Conservation (phyloP, 257 asterid genomes). For the Eustoma russellianum region DNA sequence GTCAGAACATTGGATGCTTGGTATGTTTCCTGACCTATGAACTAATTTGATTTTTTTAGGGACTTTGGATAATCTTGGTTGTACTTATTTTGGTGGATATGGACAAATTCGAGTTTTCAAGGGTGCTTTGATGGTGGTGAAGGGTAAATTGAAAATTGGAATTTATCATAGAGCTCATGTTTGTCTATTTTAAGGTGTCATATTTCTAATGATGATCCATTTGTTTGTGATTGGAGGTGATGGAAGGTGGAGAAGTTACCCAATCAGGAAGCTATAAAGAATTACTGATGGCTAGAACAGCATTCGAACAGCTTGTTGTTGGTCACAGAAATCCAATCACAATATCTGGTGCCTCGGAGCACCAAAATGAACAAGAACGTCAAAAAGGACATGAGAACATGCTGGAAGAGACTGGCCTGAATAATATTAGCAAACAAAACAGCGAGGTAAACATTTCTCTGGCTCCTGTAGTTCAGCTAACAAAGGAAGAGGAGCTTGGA, state of each 20-base stretch:
- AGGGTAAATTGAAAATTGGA: too few relatives aligned
- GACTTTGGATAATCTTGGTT: too few relatives aligned
- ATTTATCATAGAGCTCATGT: background rate
- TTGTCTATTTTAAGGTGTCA: background rate
- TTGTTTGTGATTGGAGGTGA: conserved; percentile 32
- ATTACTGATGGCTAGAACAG: conserved; percentile 41
- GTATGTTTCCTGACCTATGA: too few relatives aligned
- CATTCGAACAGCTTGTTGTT: conserved; percentile 52
- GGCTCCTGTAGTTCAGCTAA: conserved; percentile 34
- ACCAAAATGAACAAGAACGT: conserved; percentile 13
- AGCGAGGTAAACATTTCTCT: conserved; percentile 27
- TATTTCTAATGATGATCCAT: background rate
- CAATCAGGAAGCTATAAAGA: conserved; percentile 58
- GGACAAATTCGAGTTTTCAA: too few relatives aligned
- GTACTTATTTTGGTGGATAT: too few relatives aligned
- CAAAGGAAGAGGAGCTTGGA: conserved; percentile 59
- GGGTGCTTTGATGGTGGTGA: too few relatives aligned
- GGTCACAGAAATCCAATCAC: conserved; percentile 45
- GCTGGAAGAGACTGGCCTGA: conserved; percentile 15
- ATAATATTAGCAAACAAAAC: conserved; percentile 18
- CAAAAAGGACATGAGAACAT: background rate
- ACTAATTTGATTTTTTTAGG: too few relatives aligned
- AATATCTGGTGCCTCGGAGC: conserved; percentile 23
- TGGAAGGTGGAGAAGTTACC: conserved; percentile 43
- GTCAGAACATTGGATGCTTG: too few relatives aligned